Evolutionary conservation across 2,329 filamentous ascomycete species (phyloP).

Genomic region (Teratosphaeria viscida): DNA sequence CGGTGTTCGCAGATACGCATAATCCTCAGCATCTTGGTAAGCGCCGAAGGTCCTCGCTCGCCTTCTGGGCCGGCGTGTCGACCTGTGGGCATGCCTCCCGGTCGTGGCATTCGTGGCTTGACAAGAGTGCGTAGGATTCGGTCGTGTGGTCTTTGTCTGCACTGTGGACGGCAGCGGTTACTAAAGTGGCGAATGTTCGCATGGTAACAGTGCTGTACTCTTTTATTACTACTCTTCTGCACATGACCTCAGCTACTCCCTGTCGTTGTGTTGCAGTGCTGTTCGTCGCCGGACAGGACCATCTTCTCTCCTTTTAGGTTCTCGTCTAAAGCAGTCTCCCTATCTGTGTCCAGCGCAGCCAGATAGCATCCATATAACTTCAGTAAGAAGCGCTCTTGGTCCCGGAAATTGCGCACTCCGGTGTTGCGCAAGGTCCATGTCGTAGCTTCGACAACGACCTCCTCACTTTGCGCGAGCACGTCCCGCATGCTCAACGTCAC

Average conservation of each 20-base stretch:
- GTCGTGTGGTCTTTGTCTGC: no score
- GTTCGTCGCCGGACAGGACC: not conserved
- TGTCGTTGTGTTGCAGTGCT: not conserved
- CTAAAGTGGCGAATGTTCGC: no score
- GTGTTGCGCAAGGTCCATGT: not conserved
- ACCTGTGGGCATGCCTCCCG: no score
- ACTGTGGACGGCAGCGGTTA: no score
- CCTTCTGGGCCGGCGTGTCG: no score
- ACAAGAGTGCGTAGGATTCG: no score
- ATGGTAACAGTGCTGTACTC: no score
- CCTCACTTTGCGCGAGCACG: not conserved
- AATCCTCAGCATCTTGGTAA: no score
- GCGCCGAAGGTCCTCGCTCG: no score
- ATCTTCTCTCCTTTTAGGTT: not conserved
- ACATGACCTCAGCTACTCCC: not conserved
- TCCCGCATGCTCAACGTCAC: not conserved
- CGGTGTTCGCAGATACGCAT: no score
- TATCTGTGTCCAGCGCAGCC: not conserved
- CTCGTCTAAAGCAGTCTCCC: not conserved
- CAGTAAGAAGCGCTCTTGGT: slow-evolving; percentile 3
- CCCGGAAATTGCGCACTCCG: not conserved
- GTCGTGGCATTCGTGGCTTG: no score
- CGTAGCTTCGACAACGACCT: not conserved
- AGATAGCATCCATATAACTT: slow-evolving; percentile 7
- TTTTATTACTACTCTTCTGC: no score